Conservation (phyloP, 139 green algal species). For the Klebsormidium nitens region DNA sequence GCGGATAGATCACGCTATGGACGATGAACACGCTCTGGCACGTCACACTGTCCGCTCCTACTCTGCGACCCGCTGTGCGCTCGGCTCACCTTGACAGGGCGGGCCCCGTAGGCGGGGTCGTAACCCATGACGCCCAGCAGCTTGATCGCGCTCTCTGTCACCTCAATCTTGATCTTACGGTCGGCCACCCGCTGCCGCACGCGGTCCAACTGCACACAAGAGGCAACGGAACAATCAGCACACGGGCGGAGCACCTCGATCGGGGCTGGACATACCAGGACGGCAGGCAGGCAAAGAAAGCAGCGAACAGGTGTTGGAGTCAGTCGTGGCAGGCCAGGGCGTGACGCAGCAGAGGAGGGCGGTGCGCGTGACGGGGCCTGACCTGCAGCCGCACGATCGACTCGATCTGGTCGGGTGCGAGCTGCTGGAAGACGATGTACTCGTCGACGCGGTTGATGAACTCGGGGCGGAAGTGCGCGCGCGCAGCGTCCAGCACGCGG, state of each 20-base stretch:
- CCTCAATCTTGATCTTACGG: constrained; percentile 77
- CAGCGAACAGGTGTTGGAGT: too few species aligned
- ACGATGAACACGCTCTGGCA: not conserved
- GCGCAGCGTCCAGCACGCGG: constrained; percentile 59
- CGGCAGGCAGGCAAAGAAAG: too few species aligned
- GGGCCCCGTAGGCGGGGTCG: constrained; percentile 88
- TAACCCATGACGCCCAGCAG: constrained; percentile 73
- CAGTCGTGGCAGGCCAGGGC: too few species aligned
- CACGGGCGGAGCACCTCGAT: too few species aligned
- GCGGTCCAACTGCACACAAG: constrained; percentile 44
- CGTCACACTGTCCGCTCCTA: not conserved
- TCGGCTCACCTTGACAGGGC: constrained; percentile 76
- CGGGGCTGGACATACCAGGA: too few species aligned
- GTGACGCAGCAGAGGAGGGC: too few species aligned
- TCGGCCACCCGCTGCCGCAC: constrained; percentile 68
- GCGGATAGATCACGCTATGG: not conserved
- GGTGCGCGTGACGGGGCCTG: not conserved
- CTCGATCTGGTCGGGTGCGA: constrained; percentile 69
- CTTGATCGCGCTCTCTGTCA: constrained; percentile 61
- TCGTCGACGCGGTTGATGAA: constrained; percentile 98
- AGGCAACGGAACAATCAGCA: too few species aligned
- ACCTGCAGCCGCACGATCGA: constrained; percentile 64
- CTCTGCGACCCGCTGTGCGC: not conserved
- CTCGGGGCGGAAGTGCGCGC: constrained; percentile 85
- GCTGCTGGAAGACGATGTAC: constrained; percentile 91